Percentiles rank a stretch among this genome's conserved stretches.
Conservation (phyloP, 2,329 filamentous ascomycete species). For the Fulvia fulva region DNA sequence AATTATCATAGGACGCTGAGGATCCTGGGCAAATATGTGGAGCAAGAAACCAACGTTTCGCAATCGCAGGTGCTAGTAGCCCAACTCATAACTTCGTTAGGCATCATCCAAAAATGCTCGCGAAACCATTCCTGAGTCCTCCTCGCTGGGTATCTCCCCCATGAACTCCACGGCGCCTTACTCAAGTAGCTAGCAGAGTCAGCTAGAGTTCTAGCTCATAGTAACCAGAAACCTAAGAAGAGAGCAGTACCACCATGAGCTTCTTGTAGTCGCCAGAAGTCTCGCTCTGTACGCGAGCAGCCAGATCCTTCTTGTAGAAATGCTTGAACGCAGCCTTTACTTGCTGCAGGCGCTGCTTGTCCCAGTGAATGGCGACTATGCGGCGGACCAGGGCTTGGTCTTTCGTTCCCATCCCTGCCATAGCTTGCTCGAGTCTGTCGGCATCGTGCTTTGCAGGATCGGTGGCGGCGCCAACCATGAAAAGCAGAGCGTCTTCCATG, state of each 20-base stretch:
- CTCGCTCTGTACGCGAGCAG: conserved; percentile 70
- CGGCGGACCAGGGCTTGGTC: conserved; percentile 73
- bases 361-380: conserved; percentile 82
- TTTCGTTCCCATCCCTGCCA: conserved; percentile 84
- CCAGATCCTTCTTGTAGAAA: conserved; percentile 64
- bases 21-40: too few relatives aligned
- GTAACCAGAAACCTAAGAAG: background rate
- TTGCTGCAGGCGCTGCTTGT: conserved; percentile 67
- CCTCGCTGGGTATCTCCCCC: conserved; percentile 12
- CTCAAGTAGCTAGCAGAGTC: conserved; percentile 20
- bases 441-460: conserved; percentile 86
- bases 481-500: conserved; percentile 79
- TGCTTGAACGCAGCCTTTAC: conserved; percentile 75
- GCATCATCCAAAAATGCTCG: background rate
- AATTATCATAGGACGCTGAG: too few relatives aligned
- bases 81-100: background rate
- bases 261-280: conserved; percentile 73
- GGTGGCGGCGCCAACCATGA: conserved; percentile 70
- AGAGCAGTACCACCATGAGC: conserved; percentile 61
- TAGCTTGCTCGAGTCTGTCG: conserved; percentile 73
- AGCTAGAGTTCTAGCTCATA: background rate
- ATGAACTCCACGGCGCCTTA: conserved; percentile 7
- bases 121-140: background rate
- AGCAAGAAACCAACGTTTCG: background rate
- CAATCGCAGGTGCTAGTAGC: background rate